Evolutionary conservation across 176 grass and related monocot species (phyloP), one percentile per base, ranked within the genome.

Genomic region (Miscanthus lutarioriparius): DNA sequence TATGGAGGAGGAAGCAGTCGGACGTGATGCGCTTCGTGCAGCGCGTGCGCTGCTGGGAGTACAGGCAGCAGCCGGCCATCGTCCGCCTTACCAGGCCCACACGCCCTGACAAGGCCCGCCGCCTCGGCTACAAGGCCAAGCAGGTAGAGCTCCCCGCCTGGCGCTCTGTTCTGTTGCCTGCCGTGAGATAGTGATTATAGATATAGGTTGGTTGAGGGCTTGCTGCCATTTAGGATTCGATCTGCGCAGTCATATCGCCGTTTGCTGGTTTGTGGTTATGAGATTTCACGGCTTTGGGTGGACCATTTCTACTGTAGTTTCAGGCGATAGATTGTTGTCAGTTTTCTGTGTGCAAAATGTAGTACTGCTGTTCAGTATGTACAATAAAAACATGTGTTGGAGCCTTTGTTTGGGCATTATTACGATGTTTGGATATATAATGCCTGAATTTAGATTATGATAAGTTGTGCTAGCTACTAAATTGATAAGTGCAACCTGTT

Each of bases 91-190:
- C 86, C 79, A 74, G 89, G 69, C 89, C 89, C 40, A 91, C 89
- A 23, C 88, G 91, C 35, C 94, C 94, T 64, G 94, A 96, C 91
- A 89, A 82, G 94, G 94, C 88, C 2, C 94, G 94, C 48, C 94
- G 94, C 85, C 94, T 96, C 36, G 94, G 94, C 25, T 96, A 74
- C 84, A 96, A 96, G 91, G 91, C 94, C 84, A 96, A 96, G 91
- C 94, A 93, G 94, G 94, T 96, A 43, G 83, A 79, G 78, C 58
- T 59, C 16, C 26, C 13, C 1, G 6, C 19, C 2, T 67, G 20
- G 20, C 27, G 17, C 7, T 14, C 47, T 48, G 19, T 16, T 49
- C 17, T 48, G 2, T 68, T 2, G 25, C 28, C 4, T 48, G 6
- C 19, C 61, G n/a, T 15, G 71, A 48, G 17, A 8, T 35, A 6